Evolutionary conservation across 192 early-diverging fungal species (phyloP).

Genomic region (Linnemannia zychae): DNA sequence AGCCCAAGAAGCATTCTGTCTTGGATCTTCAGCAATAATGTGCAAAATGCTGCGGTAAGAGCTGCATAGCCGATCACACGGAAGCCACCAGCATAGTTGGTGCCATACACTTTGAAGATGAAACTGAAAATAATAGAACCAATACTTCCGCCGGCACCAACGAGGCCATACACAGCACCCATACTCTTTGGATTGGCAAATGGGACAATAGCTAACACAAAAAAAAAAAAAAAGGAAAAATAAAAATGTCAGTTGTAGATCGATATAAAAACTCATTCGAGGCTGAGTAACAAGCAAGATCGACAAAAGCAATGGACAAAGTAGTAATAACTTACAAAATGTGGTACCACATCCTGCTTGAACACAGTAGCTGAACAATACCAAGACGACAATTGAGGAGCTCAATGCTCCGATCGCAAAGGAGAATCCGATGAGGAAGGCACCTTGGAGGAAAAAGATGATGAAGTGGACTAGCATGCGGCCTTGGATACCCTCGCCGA

Average conservation of each 20-base stretch:
- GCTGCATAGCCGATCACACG: constrained; percentile 63
- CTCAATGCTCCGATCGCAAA: constrained; percentile 47
- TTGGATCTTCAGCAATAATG: constrained; percentile 44
- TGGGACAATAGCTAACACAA: constrained; percentile 64
- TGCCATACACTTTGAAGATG: constrained; percentile 61
- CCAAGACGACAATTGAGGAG: constrained; percentile 59
- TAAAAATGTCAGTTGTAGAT: background rate
- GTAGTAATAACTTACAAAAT: constrained; percentile 52
- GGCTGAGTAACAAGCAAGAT: background rate
- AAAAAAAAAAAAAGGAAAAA: background rate
- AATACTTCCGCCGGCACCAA: constrained; percentile 74
- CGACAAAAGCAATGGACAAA: background rate
- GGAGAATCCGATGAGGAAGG: constrained; percentile 65
- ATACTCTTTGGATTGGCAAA: constrained; percentile 60
- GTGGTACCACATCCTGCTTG: constrained; percentile 71
- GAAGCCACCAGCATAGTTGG: constrained; percentile 48
- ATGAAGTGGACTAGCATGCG: constrained; percentile 63
- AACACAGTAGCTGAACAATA: constrained; percentile 67
- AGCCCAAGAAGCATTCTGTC: constrained; percentile 31
- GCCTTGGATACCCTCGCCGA: constrained; percentile 56
- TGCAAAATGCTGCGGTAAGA: constrained; percentile 42
- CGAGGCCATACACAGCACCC: constrained; percentile 67
- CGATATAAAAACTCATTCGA: background rate
- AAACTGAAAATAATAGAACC: constrained; percentile 70
- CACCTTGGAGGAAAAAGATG: constrained; percentile 61